Percentiles rank a stretch among this genome's conserved stretches.
Conservation (phyloP, 176 grass and related monocot species). For the Canna indica region DNA sequence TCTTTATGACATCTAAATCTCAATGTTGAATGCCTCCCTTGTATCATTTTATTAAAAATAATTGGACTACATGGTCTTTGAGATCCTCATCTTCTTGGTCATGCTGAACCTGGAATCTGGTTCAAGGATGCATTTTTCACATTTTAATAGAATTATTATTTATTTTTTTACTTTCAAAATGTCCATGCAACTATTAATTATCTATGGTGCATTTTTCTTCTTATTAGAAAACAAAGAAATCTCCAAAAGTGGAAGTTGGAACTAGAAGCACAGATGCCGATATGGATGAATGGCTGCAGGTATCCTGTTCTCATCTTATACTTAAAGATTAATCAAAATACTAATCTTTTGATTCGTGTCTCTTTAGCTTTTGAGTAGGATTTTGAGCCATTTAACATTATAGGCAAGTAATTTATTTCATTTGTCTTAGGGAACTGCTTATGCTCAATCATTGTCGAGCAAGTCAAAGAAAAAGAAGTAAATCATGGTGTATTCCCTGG, state of each 20-base stretch:
- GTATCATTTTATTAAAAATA: background rate
- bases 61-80: background rate
- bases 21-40: background rate
- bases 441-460: conserved; percentile 18
- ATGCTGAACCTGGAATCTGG: background rate
- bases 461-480: conserved; percentile 27
- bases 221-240: conserved; percentile 11
- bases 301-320: background rate
- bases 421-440: conserved; percentile 21
- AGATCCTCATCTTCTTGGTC: background rate
- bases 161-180: too few relatives aligned
- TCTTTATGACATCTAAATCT: background rate
- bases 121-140: background rate
- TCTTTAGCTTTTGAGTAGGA: background rate
- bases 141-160: background rate
- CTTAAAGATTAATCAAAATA: background rate
- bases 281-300: conserved; percentile 23
- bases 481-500: background rate
- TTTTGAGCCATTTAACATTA: background rate
- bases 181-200: background rate
- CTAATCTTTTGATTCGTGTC: background rate
- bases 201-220: background rate
- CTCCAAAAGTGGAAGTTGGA: conserved; percentile 16
- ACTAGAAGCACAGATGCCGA: conserved; percentile 10
- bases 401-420: background rate